Percentiles rank a stretch among this genome's conserved stretches.
phyloP scores from a whole-genome alignment of 2,329 filamentous ascomycete genomes.

The Colletotrichum eremochloae region DNA sequence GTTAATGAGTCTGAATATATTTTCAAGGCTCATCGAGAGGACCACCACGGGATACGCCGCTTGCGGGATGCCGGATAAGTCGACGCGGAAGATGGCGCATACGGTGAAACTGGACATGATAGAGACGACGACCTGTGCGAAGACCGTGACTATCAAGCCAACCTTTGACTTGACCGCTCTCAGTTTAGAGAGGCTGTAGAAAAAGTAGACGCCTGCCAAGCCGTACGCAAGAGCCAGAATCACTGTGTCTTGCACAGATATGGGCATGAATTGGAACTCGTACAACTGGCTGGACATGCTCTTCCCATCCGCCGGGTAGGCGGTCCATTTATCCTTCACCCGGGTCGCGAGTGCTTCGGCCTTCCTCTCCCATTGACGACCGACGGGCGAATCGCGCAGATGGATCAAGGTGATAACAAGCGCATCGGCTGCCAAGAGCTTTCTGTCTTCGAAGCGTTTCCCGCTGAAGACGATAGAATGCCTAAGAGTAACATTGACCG shows the following conservation, averaged over 20 bases:
- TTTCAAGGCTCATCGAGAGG: constrained; percentile 81
- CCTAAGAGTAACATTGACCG: constrained; percentile 79
- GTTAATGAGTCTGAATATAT: constrained; percentile 84
- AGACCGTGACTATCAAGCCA: constrained; percentile 78
- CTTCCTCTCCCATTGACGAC: constrained; percentile 73
- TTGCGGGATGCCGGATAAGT: constrained; percentile 80
- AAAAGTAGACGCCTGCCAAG: constrained; percentile 73
- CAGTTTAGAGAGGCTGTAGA: constrained; percentile 76
- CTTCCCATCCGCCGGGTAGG: constrained; percentile 72
- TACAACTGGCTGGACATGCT: constrained; percentile 73
- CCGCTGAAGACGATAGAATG: constrained; percentile 87
- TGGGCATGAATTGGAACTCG: constrained; percentile 83
- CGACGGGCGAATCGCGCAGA: constrained; percentile 73
- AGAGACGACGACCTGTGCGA: constrained; percentile 78
- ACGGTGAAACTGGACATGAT: constrained; percentile 85
- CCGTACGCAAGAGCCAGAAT: constrained; percentile 75
- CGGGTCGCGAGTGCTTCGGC: constrained; percentile 65
- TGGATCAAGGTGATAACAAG: constrained; percentile 84
- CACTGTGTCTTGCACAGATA: constrained; percentile 75
- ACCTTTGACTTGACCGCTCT: constrained; percentile 81
- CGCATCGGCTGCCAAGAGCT: constrained; percentile 79
- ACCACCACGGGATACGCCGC: constrained; percentile 84
- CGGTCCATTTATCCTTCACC: constrained; percentile 69
- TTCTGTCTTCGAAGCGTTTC: constrained; percentile 78
- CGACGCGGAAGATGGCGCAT: constrained; percentile 80